Percentiles rank a stretch among this genome's conserved stretches.
These are phyloP conservation scores for Coemansia sp. DNA, from an alignment of 371 early-diverging fungal species.

Conservation along the genomic window DNA sequence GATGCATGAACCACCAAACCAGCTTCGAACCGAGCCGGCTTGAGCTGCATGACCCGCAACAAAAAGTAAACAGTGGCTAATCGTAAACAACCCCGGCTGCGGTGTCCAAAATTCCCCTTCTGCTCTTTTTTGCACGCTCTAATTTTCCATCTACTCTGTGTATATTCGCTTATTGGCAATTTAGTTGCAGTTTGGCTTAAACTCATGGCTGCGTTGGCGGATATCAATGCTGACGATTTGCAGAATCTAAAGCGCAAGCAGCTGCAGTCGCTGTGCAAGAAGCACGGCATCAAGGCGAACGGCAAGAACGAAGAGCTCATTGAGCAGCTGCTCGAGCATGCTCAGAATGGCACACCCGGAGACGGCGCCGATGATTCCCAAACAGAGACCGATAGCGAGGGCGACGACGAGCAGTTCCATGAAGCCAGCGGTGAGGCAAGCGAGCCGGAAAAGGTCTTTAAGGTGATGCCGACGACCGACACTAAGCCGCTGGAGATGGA, in stretches of 20 bases:
- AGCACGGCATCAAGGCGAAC: slow-evolving; percentile 44
- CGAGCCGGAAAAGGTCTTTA: slow-evolving; percentile 15
- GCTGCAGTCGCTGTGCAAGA: slow-evolving; percentile 47
- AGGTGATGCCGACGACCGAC: slow-evolving; percentile 9
- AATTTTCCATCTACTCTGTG: not conserved
- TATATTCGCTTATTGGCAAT: not conserved
- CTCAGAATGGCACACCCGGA: slow-evolving; percentile 4
- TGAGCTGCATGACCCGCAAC: slow-evolving; percentile 6
- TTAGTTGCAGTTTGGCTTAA: not conserved
- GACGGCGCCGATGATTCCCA: not conserved
- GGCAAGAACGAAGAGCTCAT: slow-evolving; percentile 44
- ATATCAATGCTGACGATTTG: slow-evolving; percentile 27
- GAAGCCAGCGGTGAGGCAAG: not conserved
- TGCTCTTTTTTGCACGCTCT: not conserved
- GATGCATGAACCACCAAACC: too few species aligned
- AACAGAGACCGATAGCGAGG: slow-evolving; percentile 4
- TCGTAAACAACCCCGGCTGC: not conserved
- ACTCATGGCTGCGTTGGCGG: slow-evolving; percentile 13
- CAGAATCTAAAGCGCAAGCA: slow-evolving; percentile 41
- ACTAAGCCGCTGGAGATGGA: slow-evolving; percentile 10
- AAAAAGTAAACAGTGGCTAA: slow-evolving; percentile 21
- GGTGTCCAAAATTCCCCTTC: not conserved
- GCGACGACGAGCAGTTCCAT: slow-evolving; percentile 2
- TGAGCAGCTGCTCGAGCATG: slow-evolving; percentile 17
- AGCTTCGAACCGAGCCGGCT: not conserved